Percentiles rank a stretch among this genome's conserved stretches.
These are phyloP conservation scores for Aspergillus texensis DNA, from an alignment of 2,329 filamentous ascomycete species.

Conservation along the genomic window DNA sequence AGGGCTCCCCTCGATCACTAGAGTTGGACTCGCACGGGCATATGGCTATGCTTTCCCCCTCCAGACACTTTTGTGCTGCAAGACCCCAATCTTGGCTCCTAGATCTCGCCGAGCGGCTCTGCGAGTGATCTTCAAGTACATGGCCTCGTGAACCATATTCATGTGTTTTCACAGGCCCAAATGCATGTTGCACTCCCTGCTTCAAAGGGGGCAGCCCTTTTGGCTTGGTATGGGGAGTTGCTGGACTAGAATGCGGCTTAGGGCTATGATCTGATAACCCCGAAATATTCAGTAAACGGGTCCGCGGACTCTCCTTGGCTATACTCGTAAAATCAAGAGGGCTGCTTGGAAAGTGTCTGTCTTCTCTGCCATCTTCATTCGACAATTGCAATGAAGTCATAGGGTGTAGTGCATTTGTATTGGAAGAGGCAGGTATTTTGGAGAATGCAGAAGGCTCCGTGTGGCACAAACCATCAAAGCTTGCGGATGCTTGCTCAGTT, in stretches of 20 bases:
- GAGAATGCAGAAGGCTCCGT: background rate
- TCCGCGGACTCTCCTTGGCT: background rate
- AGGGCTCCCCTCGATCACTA: background rate
- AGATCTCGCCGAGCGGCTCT: background rate
- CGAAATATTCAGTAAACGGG: background rate
- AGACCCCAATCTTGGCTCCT: background rate
- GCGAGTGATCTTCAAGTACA: background rate
- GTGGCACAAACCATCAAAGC: background rate
- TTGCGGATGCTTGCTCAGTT: conserved; percentile 1
- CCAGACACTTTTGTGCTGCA: background rate
- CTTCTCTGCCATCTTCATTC: background rate
- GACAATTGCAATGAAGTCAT: background rate
- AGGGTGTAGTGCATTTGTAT: background rate
- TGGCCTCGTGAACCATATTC: background rate
- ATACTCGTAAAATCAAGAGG: background rate
- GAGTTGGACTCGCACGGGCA: background rate
- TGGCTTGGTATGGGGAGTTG: background rate
- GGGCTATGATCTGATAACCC: background rate
- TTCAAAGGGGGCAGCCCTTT: background rate
- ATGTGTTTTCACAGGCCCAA: background rate
- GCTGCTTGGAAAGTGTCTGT: background rate
- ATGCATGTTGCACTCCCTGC: background rate
- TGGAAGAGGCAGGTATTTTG: background rate
- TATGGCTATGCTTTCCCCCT: background rate
- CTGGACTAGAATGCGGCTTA: background rate